These are phyloP conservation scores for Fusarium vanettenii DNA, from an alignment of 2,329 filamentous ascomycete genomes.

Conservation along the genomic window DNA sequence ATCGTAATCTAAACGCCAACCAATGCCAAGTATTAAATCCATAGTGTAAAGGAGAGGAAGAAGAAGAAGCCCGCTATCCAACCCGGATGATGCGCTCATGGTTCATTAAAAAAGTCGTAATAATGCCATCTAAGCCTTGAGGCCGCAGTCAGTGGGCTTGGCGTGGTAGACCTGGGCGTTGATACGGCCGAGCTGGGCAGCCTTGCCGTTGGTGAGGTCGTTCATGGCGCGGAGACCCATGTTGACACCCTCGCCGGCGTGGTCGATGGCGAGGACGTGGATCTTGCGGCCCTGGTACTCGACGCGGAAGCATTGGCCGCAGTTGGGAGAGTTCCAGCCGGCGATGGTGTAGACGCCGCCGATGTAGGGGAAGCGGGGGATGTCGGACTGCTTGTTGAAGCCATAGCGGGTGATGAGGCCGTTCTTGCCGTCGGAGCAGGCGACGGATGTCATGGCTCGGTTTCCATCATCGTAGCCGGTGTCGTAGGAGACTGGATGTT, in stretches of 20 bases:
- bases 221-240: conserved; percentile 68
- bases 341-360: conserved; percentile 64
- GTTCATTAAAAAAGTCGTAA: background rate
- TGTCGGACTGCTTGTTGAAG: conserved; percentile 65
- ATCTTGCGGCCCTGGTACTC: conserved; percentile 63
- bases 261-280: conserved; percentile 68
- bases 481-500: conserved; percentile 74
- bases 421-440: conserved; percentile 76
- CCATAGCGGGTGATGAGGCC: conserved; percentile 72
- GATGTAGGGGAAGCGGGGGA: conserved; percentile 65
- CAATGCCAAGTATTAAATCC: conserved; percentile 40
- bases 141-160: conserved; percentile 55
- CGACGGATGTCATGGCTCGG: conserved; percentile 66
- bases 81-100: conserved; percentile 17
- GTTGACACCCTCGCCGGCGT: conserved; percentile 63
- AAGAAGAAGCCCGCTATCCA: conserved; percentile 23
- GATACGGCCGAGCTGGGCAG: conserved; percentile 61
- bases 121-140: conserved; percentile 41
- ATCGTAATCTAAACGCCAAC: conserved; percentile 40
- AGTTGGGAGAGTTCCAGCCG: conserved; percentile 67
- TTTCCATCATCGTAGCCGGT: conserved; percentile 72
- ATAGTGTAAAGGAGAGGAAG: conserved; percentile 40
- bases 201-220: conserved; percentile 64
- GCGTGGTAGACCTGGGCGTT: conserved; percentile 62
- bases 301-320: conserved; percentile 70